Evolutionary conservation across 805 yeast species (phyloP), one percentile per base, ranked within the genome.

Genomic region (Metschnikowia aberdeeniae): DNA sequence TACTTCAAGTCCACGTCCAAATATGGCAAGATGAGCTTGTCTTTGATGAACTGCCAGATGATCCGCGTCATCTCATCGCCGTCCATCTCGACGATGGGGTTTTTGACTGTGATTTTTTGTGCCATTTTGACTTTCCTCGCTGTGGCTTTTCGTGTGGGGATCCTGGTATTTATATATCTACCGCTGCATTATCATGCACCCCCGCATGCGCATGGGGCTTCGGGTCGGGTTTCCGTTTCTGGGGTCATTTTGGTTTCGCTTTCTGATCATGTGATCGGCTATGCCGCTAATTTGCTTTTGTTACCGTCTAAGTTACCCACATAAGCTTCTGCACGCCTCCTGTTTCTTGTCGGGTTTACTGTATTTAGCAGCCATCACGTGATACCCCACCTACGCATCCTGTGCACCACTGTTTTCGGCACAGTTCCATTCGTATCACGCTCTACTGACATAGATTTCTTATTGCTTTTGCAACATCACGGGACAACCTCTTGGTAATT

Each of bases 21-120:
- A 61, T 79, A 84, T 6, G 92, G 93, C 49, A 70, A 61, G 58
- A 86, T 77, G 56, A 86, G 73, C 61, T 80, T 77, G 48, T 76
- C 77, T 64, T 84, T 84, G 68, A 86, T 86, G 57, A 78, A 72
- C 51, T 79, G 75, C 93, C 93, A 86, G 63, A 86, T 86, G 60
- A 86, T 84, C 64, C 92, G 73, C 52, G 93, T 86, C 92, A 84
- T 84, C 64, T 86, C 93, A 64, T 86, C 93, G 57, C 93, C 93
- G 59, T 85, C 90, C 60, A 86, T 62, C 54, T 86, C 93, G 45
- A 86, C 93, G 50, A 86, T 71, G 37, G 92, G 92, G 44, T 74
- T 78, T 58, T 78, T 76, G 37, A 86, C 90, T 56, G 80, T 79
- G 62, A 86, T 81, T 62, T 84, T 85, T 6, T 36, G 30, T 36